Base-by-base conservation (phyloP, 768 basidiomycete species). In the Leccinum obscurum region DNA sequence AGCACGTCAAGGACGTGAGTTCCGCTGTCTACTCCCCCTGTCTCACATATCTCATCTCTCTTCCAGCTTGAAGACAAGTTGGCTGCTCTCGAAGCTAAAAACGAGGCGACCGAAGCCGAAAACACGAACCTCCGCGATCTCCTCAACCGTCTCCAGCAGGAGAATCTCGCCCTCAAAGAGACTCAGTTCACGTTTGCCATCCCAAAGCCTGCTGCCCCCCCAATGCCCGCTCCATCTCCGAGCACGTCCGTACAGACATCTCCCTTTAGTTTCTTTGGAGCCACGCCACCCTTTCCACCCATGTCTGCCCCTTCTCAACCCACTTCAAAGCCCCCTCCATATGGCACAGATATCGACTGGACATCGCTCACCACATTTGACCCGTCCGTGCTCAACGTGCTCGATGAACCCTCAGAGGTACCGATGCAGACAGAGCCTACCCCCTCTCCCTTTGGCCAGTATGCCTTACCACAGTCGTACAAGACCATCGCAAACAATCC, bases 1-100 rank as follows among this genome's bases (percentile, higher is more conserved):
- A 92, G 68, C 95, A 97, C 73, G 93, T 98, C 64, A 94, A 93
- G 72, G 95, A 97, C 72, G 95, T 97, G 70, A 78, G 93, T 82
- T 9, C 28, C 10, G 15, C 1, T 9, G 17, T 28, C 7, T 34
- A 48, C 41, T 22, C 13, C 63, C 56, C 64, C 52, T 58, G 48
- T 62, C 63, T 59, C 55, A 22, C 30, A 9, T 14, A 52, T 55
- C 65, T 60, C 58, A 56, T 35, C 28, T 32, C 28, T 32, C 30
- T 34, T 30, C 20, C 50, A 97, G 92, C 81, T 98, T 56, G 96
- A 98, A 73, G 93, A 95, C 73, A 87, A 95, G 72, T 87, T 98
- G 20, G 86, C 90, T 3, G 88, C 85, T 44, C 86, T 98, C 24
- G 93, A 95, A 70, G 85, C 86, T 5, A 90, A 92, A 75, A 91